phyloP scores from a whole-genome alignment of 305 asterid genomes.

The Fraxinus albicans region DNA sequence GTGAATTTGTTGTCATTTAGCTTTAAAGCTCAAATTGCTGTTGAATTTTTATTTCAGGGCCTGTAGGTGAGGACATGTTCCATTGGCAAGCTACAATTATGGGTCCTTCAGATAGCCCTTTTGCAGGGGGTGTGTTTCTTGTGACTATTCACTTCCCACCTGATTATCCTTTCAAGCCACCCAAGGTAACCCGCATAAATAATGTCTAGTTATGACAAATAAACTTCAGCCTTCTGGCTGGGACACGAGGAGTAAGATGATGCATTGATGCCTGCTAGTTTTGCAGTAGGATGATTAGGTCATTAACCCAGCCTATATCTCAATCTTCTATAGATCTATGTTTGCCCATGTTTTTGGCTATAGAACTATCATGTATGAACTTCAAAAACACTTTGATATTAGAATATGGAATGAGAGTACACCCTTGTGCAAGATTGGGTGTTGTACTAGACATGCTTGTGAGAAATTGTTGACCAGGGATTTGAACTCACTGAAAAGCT shows the following conservation, averaged over 20 bases:
- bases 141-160: conserved; percentile 75
- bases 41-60: conserved; percentile 44
- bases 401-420: neutral
- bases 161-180: conserved; percentile 86
- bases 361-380: neutral
- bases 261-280: neutral
- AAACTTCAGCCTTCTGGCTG: neutral
- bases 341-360: neutral
- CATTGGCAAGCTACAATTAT: conserved; percentile 88
- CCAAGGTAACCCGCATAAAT: conserved; percentile 45
- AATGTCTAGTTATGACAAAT: neutral
- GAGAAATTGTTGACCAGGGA: neutral
- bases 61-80: conserved; percentile 78
- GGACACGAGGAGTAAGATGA: neutral
- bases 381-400: neutral
- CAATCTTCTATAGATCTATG: neutral
- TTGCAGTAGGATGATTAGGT: neutral
- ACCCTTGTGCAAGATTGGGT: neutral
- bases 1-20: neutral
- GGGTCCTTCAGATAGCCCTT: conserved; percentile 82
- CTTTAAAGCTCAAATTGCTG: neutral
- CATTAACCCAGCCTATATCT: neutral
- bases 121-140: conserved; percentile 70
- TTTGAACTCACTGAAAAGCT: neutral
- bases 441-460: neutral